These are phyloP conservation scores for Peribolospora kevripleyi DNA, from an alignment of 768 basidiomycete species.

Conservation along the genomic window DNA sequence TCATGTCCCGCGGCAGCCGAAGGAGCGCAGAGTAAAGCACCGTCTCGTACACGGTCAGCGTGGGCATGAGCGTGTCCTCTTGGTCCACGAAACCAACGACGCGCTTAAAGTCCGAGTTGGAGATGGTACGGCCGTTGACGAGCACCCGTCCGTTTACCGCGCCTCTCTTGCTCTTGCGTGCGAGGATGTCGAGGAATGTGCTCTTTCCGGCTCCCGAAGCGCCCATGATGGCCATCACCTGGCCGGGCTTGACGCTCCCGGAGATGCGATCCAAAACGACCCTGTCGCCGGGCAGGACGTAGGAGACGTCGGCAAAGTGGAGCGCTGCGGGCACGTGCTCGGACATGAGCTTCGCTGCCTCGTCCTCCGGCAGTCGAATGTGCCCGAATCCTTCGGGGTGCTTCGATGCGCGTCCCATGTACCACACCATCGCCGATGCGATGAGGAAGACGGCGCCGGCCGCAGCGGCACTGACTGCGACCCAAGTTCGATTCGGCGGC, in stretches of 20 bases:
- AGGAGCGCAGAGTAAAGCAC: slow-evolving; percentile 79
- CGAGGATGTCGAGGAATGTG: slow-evolving; percentile 85
- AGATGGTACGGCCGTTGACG: slow-evolving; percentile 62
- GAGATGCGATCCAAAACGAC: slow-evolving; percentile 56
- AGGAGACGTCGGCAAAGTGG: slow-evolving; percentile 68
- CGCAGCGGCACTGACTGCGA: slow-evolving; percentile 59
- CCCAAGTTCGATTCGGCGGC: slow-evolving; percentile 57
- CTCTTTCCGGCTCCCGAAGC: slow-evolving; percentile 92
- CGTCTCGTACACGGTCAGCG: slow-evolving; percentile 93
- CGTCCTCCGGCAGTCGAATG: slow-evolving; percentile 50
- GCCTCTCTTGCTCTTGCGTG: slow-evolving; percentile 68
- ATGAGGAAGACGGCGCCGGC: slow-evolving; percentile 51
- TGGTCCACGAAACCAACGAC: slow-evolving; percentile 93
- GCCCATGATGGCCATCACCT: slow-evolving; percentile 88
- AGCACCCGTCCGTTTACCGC: slow-evolving; percentile 44
- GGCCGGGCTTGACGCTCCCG: slow-evolving; percentile 64
- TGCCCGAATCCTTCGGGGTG: slow-evolving; percentile 38
- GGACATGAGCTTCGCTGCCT: slow-evolving; percentile 61
- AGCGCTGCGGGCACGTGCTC: slow-evolving; percentile 84
- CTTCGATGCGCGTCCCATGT: slow-evolving; percentile 48
- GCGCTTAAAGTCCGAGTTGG: slow-evolving; percentile 48
- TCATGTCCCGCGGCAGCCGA: slow-evolving; percentile 82
- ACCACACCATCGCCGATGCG: slow-evolving; percentile 53
- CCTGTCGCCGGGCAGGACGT: slow-evolving; percentile 38
- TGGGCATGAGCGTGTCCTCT: slow-evolving; percentile 91